Conservation (phyloP, 2,329 filamentous ascomycete genomes). For the Colletotrichum eremochloae region DNA sequence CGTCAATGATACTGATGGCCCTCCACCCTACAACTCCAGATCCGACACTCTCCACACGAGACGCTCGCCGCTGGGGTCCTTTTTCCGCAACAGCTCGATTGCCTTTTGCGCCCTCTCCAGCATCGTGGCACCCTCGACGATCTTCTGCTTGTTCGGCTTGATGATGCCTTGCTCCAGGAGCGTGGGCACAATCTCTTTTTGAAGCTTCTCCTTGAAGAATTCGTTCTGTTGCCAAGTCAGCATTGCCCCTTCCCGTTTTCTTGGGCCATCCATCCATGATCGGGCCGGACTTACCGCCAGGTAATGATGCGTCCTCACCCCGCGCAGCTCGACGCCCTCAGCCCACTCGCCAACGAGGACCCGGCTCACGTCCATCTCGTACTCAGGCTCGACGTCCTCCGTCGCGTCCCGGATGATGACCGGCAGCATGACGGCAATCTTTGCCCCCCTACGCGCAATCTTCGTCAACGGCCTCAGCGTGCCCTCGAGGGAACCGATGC, state of each 20-base stretch:
- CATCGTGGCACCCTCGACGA: slow-evolving; percentile 57
- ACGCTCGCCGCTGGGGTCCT: slow-evolving; percentile 57
- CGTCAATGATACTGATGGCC: background rate
- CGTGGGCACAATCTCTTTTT: slow-evolving; percentile 66
- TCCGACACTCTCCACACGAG: slow-evolving; percentile 53
- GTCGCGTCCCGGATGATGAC: slow-evolving; percentile 68
- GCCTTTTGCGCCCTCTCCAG: slow-evolving; percentile 57
- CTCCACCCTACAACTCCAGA: background rate
- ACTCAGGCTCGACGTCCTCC: slow-evolving; percentile 62
- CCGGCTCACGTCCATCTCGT: slow-evolving; percentile 64
- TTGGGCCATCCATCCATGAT: background rate
- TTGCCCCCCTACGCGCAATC: slow-evolving; percentile 63
- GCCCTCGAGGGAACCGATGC: slow-evolving; percentile 64
- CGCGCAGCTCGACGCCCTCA: slow-evolving; percentile 64
- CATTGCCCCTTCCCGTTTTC: background rate
- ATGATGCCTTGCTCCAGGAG: slow-evolving; percentile 57
- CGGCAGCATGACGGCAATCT: slow-evolving; percentile 71
- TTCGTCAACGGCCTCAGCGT: slow-evolving; percentile 63
- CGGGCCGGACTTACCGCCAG: slow-evolving; percentile 54
- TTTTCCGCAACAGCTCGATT: slow-evolving; percentile 52
- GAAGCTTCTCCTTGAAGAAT: slow-evolving; percentile 66
- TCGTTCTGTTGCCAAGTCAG: slow-evolving; percentile 59
- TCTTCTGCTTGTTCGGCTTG: slow-evolving; percentile 56
- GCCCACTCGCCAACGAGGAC: slow-evolving; percentile 57
- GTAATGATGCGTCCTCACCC: slow-evolving; percentile 70